phyloP scores from a whole-genome alignment of 1,139 yeast species.

The Yamadazyma conglobata region DNA sequence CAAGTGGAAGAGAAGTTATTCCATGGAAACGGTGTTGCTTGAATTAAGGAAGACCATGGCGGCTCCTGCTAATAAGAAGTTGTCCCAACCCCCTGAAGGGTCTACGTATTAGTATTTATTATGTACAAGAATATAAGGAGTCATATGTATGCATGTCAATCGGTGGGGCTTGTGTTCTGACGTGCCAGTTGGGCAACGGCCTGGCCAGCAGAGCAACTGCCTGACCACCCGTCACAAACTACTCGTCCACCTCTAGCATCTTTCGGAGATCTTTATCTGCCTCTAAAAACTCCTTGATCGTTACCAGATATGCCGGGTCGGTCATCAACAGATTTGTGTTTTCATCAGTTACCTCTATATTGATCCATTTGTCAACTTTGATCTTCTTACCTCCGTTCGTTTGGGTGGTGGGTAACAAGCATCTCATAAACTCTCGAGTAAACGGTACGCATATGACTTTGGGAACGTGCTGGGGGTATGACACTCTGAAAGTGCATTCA shows the following conservation, averaged over 20 bases:
- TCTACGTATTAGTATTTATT: slow-evolving; percentile 41
- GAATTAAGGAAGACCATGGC: slow-evolving; percentile 89
- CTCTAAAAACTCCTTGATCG: slow-evolving; percentile 32
- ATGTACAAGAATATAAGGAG: too few relatives aligned
- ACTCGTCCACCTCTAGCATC: slow-evolving; percentile 30
- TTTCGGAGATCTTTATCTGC: slow-evolving; percentile 38
- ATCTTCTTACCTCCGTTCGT: slow-evolving; percentile 26
- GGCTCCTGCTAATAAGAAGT: slow-evolving; percentile 71
- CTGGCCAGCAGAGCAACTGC: too few relatives aligned
- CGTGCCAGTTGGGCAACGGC: too few relatives aligned
- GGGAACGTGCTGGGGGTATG: slow-evolving; percentile 23
- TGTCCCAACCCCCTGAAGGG: slow-evolving; percentile 92
- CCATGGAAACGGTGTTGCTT: slow-evolving; percentile 86
- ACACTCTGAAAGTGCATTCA: slow-evolving; percentile 43
- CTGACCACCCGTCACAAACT: too few relatives aligned
- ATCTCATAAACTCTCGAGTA: slow-evolving; percentile 49
- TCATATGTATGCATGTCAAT: too few relatives aligned
- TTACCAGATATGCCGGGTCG: slow-evolving; percentile 21
- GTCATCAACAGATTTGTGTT: slow-evolving; percentile 32
- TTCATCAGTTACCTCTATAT: slow-evolving; percentile 42
- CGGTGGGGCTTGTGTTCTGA: too few relatives aligned
- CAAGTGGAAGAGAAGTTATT: slow-evolving; percentile 83
- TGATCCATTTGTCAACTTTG: slow-evolving; percentile 28
- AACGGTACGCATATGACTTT: slow-evolving; percentile 53
- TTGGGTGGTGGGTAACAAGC: slow-evolving; percentile 29